Evolutionary conservation across 2,329 filamentous ascomycete genomes (phyloP).

Genomic region (Raffaelea arxii): DNA sequence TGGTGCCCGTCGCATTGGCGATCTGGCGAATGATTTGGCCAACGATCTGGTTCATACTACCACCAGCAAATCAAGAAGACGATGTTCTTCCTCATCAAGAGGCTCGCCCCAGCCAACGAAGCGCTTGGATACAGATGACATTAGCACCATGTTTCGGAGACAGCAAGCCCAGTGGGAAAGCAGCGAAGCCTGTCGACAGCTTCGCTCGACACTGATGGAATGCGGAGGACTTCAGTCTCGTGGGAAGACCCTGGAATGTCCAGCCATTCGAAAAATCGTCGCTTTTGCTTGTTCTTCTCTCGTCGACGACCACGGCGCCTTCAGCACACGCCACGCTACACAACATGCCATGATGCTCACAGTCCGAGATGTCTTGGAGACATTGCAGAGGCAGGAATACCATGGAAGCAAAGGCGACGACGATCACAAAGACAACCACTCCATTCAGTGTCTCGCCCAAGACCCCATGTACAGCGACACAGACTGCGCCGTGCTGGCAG

Average conservation of each 20-base stretch:
- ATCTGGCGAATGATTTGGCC: slow-evolving; percentile 7
- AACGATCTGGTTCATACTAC: background rate
- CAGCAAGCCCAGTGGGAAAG: slow-evolving; percentile 9
- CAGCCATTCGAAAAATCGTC: slow-evolving; percentile 9
- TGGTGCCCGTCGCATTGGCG: slow-evolving; percentile 3
- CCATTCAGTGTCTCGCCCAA: slow-evolving; percentile 15
- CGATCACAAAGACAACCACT: background rate
- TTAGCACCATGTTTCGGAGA: background rate
- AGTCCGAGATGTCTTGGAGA: slow-evolving; percentile 10
- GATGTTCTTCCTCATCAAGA: too few relatives aligned
- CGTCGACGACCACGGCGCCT: slow-evolving; percentile 3
- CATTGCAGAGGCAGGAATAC: slow-evolving; percentile 2
- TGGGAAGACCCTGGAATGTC: background rate
- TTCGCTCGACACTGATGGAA: slow-evolving; percentile 9
- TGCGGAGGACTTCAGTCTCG: too few relatives aligned
- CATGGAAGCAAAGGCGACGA: background rate
- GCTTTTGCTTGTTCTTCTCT: slow-evolving; percentile 12
- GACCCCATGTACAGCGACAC: slow-evolving; percentile 17
- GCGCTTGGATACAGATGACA: too few relatives aligned
- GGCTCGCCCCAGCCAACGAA: too few relatives aligned
- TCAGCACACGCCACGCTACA: slow-evolving; percentile 3
- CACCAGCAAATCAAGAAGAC: too few relatives aligned
- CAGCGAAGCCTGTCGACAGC: slow-evolving; percentile 7
- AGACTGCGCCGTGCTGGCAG: slow-evolving; percentile 15
- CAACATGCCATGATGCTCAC: slow-evolving; percentile 15